Conservation (phyloP, 768 basidiomycete genomes). For the Daedaleopsis sinensis region DNA sequence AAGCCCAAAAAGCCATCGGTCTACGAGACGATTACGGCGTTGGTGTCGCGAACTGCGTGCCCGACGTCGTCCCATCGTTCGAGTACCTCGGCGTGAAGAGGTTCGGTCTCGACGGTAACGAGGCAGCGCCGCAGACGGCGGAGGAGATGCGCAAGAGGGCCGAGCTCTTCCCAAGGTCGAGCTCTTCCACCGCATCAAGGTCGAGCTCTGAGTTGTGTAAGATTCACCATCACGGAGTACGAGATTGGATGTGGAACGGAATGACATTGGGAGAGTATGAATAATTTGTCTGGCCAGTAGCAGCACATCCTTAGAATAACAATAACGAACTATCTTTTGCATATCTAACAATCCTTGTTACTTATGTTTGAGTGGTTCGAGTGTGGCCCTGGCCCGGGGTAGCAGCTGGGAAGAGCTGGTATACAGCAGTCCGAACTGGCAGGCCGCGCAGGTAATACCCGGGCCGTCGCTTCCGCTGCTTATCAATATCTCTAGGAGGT, state of each 20-base stretch:
- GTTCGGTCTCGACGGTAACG: conserved; percentile 40
- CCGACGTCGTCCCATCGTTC: conserved; percentile 40
- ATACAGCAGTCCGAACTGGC: too few species aligned
- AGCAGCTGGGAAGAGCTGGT: too few species aligned
- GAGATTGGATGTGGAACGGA: conserved; percentile 1
- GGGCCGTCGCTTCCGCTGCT: too few species aligned
- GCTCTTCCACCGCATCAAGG: conserved; percentile 10
- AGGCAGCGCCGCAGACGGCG: conserved; percentile 30
- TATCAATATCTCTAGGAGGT: too few species aligned
- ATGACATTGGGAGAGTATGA: not conserved
- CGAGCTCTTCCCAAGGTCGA: conserved; percentile 36
- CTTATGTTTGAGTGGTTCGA: too few species aligned
- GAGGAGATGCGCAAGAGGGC: conserved; percentile 45
- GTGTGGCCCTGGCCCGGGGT: too few species aligned
- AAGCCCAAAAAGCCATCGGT: conserved; percentile 41
- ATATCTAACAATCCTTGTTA: too few species aligned
- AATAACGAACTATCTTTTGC: too few species aligned
- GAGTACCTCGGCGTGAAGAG: conserved; percentile 39
- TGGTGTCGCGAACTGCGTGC: conserved; percentile 43
- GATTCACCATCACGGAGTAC: too few species aligned
- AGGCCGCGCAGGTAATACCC: too few species aligned
- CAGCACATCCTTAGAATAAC: too few species aligned
- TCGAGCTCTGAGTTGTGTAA: not conserved
- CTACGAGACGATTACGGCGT: conserved; percentile 60
- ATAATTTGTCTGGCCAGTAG: not conserved